Evolutionary conservation across 2,329 filamentous ascomycete species (phyloP).

Genomic region (Diaporthe velutina): DNA sequence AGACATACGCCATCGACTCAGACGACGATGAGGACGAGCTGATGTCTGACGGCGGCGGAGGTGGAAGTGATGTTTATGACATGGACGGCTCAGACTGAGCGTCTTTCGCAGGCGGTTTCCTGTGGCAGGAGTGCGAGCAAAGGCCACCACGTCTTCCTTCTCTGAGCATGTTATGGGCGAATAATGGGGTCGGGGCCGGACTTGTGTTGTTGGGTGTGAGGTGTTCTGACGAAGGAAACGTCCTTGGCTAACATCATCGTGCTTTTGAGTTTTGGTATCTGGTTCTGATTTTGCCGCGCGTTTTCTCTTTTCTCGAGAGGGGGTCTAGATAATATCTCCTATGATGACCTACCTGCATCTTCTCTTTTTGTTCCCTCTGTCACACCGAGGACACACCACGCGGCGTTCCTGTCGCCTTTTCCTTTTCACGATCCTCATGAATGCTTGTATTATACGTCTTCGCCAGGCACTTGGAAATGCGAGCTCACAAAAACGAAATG

Average conservation of each 20-base stretch:
- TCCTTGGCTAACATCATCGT: neutral
- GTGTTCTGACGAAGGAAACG: neutral
- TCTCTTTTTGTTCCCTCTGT: neutral
- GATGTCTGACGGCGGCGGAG: constrained; percentile 46
- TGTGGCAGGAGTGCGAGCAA: neutral
- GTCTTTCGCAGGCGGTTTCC: neutral
- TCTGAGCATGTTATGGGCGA: constrained; percentile 25
- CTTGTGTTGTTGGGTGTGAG: neutral
- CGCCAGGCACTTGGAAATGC: constrained; percentile 4
- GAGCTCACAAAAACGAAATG: neutral
- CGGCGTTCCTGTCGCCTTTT: neutral
- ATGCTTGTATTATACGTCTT: constrained; percentile 13
- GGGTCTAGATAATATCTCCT: constrained; percentile 25
- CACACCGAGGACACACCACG: constrained; percentile 6
- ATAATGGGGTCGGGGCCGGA: neutral
- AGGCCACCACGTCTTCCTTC: neutral
- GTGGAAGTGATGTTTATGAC: constrained; percentile 53
- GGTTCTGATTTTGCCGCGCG: constrained; percentile 4
- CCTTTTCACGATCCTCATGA: constrained; percentile 15
- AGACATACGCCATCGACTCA: constrained; percentile 49
- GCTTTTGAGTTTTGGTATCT: neutral
- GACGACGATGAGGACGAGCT: constrained; percentile 51
- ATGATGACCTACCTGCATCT: constrained; percentile 11
- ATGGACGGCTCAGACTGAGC: constrained; percentile 50
- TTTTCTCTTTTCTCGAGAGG: neutral